Percentiles rank a stretch among this genome's conserved stretches.
phyloP scores from a whole-genome alignment of 164 flowering plant genomes.

The Sedum album region DNA sequence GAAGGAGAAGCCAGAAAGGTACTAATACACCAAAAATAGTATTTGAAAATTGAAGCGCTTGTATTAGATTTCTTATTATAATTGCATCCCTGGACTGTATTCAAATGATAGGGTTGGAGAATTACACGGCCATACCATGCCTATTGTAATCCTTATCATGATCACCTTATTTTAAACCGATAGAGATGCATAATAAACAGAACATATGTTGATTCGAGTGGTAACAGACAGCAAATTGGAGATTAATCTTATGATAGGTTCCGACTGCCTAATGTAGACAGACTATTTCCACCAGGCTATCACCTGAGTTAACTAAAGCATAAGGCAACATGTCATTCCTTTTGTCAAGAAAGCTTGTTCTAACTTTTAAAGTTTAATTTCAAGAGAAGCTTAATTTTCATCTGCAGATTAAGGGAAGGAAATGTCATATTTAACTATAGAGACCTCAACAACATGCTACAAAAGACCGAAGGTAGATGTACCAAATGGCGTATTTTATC shows the following conservation, averaged over 20 bases:
- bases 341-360: background rate
- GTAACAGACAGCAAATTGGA: background rate
- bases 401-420: slow-evolving; percentile 59
- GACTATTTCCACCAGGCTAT: background rate
- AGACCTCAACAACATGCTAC: slow-evolving; percentile 55
- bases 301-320: background rate
- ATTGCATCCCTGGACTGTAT: too few species aligned
- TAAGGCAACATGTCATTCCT: background rate
- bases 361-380: too few species aligned
- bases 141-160: too few species aligned
- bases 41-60: too few species aligned
- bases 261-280: background rate
- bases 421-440: slow-evolving; percentile 84
- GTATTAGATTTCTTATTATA: too few species aligned
- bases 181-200: background rate
- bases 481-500: background rate
- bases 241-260: background rate
- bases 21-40: background rate
- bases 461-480: slow-evolving; percentile 78
- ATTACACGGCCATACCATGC: too few species aligned
- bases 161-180: background rate
- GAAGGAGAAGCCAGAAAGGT: background rate
- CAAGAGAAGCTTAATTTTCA: background rate
- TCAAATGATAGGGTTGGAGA: too few species aligned
- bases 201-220: background rate